phyloP scores from a whole-genome alignment of 148 eudicot genomes.

The Vaccinium corymbosum region DNA sequence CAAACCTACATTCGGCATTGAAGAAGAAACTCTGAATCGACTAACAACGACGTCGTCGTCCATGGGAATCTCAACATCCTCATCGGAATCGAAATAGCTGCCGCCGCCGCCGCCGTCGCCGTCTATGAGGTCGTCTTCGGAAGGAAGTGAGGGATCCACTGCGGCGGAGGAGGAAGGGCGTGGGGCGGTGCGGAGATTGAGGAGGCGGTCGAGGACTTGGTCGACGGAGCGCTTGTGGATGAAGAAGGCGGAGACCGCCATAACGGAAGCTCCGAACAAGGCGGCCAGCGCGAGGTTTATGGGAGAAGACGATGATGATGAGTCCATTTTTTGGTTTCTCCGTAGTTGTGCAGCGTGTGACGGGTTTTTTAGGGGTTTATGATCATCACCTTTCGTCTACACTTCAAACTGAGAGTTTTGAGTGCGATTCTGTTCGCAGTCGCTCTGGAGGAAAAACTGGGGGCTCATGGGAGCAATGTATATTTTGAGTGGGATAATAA shows the following conservation, averaged over 20 bases:
- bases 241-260: conserved; percentile 77
- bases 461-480: no score
- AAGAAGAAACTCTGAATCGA: conserved; percentile 43
- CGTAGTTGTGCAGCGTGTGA: neutral
- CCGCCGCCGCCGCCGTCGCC: neutral
- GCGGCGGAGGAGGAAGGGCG: neutral
- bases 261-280: conserved; percentile 77
- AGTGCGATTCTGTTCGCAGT: no score
- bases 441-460: no score
- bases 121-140: conserved; percentile 13
- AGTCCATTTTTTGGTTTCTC: conserved; percentile 28
- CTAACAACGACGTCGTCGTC: conserved; percentile 11
- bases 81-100: conserved; percentile 13
- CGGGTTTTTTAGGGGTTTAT: conserved; percentile 9
- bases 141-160: neutral
- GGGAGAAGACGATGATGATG: conserved; percentile 22
- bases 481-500: no score
- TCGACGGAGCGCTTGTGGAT: conserved; percentile 79
- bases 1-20: conserved; percentile 43
- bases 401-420: no score
- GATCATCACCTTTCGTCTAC: neutral
- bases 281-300: conserved; percentile 69
- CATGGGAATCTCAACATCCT: neutral
- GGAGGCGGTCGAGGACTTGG: conserved; percentile 61
- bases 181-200: conserved; percentile 29